Base-by-base conservation (phyloP, 805 yeast species). In the Nakazawaea pomicola region DNA sequence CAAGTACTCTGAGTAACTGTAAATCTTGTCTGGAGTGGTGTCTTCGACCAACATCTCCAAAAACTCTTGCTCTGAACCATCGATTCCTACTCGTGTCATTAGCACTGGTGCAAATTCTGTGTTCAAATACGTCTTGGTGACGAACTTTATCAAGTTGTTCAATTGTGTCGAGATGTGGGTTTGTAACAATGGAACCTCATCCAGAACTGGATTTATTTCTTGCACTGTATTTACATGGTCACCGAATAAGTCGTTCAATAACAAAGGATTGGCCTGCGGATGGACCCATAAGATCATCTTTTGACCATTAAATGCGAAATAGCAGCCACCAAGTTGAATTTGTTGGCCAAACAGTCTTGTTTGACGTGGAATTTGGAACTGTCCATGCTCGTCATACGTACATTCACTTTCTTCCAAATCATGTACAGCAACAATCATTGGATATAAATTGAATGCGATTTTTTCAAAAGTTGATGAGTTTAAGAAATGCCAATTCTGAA, bases 181-280 rank as follows among this genome's bases (percentile, higher is more conserved):
- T 3, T 78, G 81, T 12, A 85, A 58, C 14, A 63, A 74, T 0
- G 97, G 97, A 29, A 93, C 62, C 46, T 76, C 77, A 48, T 78
- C 75, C 29, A 69, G 46, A 24, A 61, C 54, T 2, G 83, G 68
- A 41, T 72, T 71, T 8, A 83, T 57, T 14, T 72, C 62, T 3
- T 65, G 62, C 12, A 76, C 52, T 2, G 68, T 51, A 6, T 72
- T 69, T 19, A 75, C 68, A 8, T 60, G 49, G 2, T 58, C 64
- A 0, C 91, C 95, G 53, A 91, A 80, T 42, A 93, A 60, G 57
- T 90, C 97, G 47, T 74, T 68, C 27, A 90, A 52, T 18, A 93
- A 65, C 44, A 77, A 59, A 8, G 82, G 77, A 49, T 82, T 79
- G 0, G 85, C 84, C 32, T 76, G 73, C 15, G 75, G 75, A 57